A percentile compares a stretch with the other conserved stretches of the same genome.
Conservation (phyloP, 1,284 basidiomycete genomes). For the Fomitopsis schrenkii region DNA sequence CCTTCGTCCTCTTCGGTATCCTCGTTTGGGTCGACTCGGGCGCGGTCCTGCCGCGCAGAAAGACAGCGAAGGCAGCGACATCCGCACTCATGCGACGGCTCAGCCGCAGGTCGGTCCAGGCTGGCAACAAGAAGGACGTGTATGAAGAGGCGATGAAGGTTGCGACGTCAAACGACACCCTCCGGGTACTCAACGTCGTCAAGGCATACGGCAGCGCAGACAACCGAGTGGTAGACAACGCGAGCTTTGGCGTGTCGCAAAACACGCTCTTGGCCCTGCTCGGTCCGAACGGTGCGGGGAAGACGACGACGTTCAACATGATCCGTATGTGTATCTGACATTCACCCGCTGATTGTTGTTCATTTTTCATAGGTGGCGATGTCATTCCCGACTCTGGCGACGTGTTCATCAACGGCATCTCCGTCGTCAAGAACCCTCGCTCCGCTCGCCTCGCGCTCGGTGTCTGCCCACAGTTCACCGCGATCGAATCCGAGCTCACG, state of each 20-base stretch:
- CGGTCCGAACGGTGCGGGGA: conserved; percentile 80
- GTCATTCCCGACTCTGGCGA: conserved; percentile 61
- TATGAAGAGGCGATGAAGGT: conserved; percentile 49
- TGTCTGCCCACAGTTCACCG: conserved; percentile 82
- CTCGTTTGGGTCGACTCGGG: conserved; percentile 65
- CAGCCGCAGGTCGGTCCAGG: neutral
- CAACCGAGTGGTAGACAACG: conserved; percentile 67
- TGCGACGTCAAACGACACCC: conserved; percentile 44
- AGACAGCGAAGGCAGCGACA: conserved; percentile 4
- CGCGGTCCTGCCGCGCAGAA: conserved; percentile 34
- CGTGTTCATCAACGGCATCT: conserved; percentile 59
- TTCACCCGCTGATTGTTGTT: neutral
- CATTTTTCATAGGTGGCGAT: conserved; percentile 49
- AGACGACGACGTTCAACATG: conserved; percentile 76
- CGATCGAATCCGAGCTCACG: conserved; percentile 73
- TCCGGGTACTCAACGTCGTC: conserved; percentile 59
- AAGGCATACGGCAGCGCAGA: conserved; percentile 50
- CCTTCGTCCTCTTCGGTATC: conserved; percentile 47
- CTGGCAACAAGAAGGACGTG: conserved; percentile 38
- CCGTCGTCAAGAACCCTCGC: conserved; percentile 56
- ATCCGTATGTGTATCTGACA: conserved; percentile 46
- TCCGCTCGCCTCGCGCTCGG: conserved; percentile 65
- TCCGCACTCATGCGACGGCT: conserved; percentile 5
- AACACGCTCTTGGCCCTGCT: conserved; percentile 71
- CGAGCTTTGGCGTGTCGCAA: conserved; percentile 62